Evolutionary conservation across 108 stramenopile species (phyloP).

Genomic region (Skeletonema grethae): DNA sequence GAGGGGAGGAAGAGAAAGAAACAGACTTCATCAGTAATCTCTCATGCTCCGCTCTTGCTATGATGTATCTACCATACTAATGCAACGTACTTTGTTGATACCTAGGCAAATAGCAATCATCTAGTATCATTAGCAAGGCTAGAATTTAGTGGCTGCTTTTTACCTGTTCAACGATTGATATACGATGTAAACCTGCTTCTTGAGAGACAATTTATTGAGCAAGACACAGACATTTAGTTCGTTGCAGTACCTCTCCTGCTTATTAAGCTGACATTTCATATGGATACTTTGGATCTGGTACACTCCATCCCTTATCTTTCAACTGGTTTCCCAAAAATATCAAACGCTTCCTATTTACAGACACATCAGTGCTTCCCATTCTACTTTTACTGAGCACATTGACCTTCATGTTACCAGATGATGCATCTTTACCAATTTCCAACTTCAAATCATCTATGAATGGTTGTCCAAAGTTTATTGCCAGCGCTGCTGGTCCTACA

Average conservation of each 20-base stretch:
- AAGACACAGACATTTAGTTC: too few relatives aligned
- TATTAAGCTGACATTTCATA: constrained; percentile 16
- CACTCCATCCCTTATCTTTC: constrained; percentile 25
- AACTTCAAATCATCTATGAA: constrained; percentile 40
- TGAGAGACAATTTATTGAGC: too few relatives aligned
- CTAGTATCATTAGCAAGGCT: too few relatives aligned
- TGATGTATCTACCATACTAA: too few relatives aligned
- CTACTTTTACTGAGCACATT: constrained; percentile 25
- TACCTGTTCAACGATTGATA: too few relatives aligned
- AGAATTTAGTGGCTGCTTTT: too few relatives aligned
- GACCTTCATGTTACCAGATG: constrained; percentile 10
- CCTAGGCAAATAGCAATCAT: too few relatives aligned
- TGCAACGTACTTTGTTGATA: too few relatives aligned
- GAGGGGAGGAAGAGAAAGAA: neutral
- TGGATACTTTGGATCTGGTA: constrained; percentile 26
- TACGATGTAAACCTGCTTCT: too few relatives aligned
- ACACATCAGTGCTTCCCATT: constrained; percentile 32
- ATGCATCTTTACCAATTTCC: constrained; percentile 22
- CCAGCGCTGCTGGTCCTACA: constrained; percentile 35
- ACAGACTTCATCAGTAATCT: too few relatives aligned
- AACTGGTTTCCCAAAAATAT: constrained; percentile 22
- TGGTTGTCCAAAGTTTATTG: constrained; percentile 38
- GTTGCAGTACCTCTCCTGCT: too few relatives aligned
- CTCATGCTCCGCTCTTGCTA: too few relatives aligned
- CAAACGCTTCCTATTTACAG: constrained; percentile 42